Evolutionary conservation across 176 grass and related monocot genomes (phyloP).

Genomic region (Rhynchospora breviuscula): DNA sequence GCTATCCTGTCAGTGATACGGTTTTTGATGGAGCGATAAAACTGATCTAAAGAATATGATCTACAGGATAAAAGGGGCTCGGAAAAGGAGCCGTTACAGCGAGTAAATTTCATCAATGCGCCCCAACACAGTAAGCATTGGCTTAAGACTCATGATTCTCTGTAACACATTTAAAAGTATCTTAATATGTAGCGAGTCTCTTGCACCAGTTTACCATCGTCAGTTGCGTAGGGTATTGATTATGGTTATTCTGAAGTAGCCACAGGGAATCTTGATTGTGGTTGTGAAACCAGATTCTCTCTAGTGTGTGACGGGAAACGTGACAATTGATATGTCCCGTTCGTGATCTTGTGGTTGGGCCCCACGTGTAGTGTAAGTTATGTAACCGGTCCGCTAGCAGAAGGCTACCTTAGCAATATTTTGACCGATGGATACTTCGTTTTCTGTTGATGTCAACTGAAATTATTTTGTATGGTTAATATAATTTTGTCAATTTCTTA

Average conservation of each 20-base stretch:
- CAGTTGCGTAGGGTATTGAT: background rate
- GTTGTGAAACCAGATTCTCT: background rate
- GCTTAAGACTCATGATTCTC: background rate
- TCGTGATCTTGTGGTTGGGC: background rate
- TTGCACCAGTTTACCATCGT: background rate
- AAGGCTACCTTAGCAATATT: background rate
- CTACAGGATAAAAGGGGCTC: background rate
- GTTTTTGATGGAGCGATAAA: background rate
- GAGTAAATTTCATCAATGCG: conserved; percentile 22
- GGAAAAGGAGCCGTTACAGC: conserved; percentile 30
- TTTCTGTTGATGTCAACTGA: background rate
- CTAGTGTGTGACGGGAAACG: background rate
- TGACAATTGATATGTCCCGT: background rate
- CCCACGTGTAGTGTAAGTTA: background rate
- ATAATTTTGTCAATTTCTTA: background rate
- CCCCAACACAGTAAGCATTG: conserved; percentile 15
- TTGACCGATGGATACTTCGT: background rate
- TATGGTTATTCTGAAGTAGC: background rate
- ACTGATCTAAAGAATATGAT: background rate
- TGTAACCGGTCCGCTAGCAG: background rate
- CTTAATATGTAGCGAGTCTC: background rate
- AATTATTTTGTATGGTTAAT: too few relatives aligned
- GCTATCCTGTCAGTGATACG: background rate
- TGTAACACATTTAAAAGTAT: background rate
- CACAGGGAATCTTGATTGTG: background rate